These are phyloP conservation scores for Venturia oleaginea DNA, from an alignment of 2,329 filamentous ascomycete genomes.

Conservation along the genomic window DNA sequence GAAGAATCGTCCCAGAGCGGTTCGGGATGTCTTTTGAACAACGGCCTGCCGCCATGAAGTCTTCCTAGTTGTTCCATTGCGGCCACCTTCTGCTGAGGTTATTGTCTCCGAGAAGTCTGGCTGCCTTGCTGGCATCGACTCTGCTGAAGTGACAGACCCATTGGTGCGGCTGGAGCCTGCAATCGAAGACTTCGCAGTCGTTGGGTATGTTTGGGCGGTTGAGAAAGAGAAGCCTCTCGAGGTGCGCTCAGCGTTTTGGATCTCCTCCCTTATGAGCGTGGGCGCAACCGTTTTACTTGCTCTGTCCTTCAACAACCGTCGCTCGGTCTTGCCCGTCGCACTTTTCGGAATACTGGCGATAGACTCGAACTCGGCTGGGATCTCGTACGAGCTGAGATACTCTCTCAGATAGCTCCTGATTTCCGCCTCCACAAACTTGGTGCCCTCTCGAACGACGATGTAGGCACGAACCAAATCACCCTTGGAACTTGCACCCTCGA, in stretches of 20 bases:
- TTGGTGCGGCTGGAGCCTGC: background rate
- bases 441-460: constrained; percentile 11
- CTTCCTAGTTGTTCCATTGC: background rate
- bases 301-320: constrained; percentile 12
- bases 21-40: background rate
- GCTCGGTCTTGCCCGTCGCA: constrained; percentile 17
- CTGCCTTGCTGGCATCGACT: background rate
- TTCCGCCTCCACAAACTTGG: constrained; percentile 7
- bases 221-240: background rate
- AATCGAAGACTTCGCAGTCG: background rate
- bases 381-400: constrained; percentile 14
- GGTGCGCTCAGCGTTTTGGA: background rate
- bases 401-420: constrained; percentile 10
- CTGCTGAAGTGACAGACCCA: background rate
- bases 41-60: background rate
- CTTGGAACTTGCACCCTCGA: background rate
- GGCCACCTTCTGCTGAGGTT: background rate
- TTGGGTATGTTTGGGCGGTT: background rate
- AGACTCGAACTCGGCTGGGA: constrained; percentile 15
- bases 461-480: constrained; percentile 14
- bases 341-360: constrained; percentile 16
- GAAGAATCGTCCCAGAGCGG: background rate
- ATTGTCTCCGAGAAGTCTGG: background rate
- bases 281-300: background rate
- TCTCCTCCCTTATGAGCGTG: background rate